Conservation (phyloP, 495 filamentous ascomycete genomes). For the Hypoxylon rickii region DNA sequence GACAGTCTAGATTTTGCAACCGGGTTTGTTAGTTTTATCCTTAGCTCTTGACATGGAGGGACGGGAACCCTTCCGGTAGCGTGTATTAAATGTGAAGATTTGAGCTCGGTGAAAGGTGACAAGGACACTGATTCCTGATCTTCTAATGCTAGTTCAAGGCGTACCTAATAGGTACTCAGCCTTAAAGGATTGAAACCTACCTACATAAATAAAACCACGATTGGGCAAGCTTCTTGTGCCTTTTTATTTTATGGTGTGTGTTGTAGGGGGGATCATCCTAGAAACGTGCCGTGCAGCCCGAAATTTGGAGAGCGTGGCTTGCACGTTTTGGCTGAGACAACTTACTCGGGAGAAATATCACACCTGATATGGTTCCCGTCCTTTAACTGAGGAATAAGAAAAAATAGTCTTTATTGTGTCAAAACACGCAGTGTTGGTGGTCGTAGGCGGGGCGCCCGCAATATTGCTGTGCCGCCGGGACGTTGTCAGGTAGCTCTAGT, state of each 20-base stretch:
- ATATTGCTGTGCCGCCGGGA: neutral
- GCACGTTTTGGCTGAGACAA: constrained; percentile 20
- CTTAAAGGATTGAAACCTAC: neutral
- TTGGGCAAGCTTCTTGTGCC: too few species aligned
- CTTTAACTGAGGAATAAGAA: constrained; percentile 2
- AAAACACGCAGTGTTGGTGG: neutral
- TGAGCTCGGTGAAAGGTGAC: constrained; percentile 1
- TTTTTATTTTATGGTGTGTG: too few species aligned
- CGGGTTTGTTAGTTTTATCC: neutral
- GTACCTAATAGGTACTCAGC: too few species aligned
- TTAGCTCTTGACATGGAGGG: neutral
- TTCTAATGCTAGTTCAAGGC: too few species aligned
- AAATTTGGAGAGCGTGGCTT: constrained; percentile 1
- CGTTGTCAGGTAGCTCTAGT: too few species aligned
- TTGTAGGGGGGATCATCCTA: too few species aligned
- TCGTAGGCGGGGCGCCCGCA: neutral
- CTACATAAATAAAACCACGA: neutral
- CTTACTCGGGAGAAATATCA: constrained; percentile 5
- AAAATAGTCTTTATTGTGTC: neutral
- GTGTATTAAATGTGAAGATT: too few species aligned
- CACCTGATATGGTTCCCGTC: neutral
- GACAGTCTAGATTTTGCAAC: too few species aligned
- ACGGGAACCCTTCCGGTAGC: too few species aligned
- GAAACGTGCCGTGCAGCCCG: neutral
- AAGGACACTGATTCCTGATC: neutral